Conservation (phyloP, 768 basidiomycete species). For the Sporobolomyces pararoseus region DNA sequence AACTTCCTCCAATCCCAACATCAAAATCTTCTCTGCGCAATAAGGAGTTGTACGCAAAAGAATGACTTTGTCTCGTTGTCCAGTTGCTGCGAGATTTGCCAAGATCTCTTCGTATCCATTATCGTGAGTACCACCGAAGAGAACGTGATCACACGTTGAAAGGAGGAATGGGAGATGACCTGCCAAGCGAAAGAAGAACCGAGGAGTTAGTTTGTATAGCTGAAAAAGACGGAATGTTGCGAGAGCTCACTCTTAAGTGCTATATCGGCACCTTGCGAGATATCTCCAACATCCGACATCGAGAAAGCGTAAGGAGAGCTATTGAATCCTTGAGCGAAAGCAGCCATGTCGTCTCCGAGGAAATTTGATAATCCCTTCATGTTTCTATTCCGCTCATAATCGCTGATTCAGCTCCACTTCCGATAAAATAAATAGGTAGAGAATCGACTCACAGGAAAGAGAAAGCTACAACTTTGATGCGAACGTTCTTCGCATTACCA, state of each 20-base stretch:
- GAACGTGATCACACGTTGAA: conserved; percentile 1
- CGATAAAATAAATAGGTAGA: background rate
- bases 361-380: conserved; percentile 3
- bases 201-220: background rate
- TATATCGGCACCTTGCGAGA: conserved; percentile 2
- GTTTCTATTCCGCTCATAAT: background rate
- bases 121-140: conserved; percentile 21
- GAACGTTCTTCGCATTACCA: background rate
- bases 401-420: background rate
- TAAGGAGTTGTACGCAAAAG: conserved; percentile 2
- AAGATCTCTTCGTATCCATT: background rate
- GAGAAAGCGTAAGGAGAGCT: background rate
- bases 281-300: conserved; percentile 21
- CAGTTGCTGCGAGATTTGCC: background rate
- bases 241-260: conserved; percentile 3
- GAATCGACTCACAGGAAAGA: background rate
- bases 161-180: conserved; percentile 9
- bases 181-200: background rate
- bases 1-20: conserved; percentile 13
- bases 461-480: background rate
- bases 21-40: conserved; percentile 3
- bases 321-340: conserved; percentile 26
- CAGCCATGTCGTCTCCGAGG: background rate
- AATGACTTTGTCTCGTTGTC: background rate
- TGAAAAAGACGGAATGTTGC: background rate